phyloP scores from a whole-genome alignment of 129 eudicot genomes.

The Scalesia atractyloides region DNA sequence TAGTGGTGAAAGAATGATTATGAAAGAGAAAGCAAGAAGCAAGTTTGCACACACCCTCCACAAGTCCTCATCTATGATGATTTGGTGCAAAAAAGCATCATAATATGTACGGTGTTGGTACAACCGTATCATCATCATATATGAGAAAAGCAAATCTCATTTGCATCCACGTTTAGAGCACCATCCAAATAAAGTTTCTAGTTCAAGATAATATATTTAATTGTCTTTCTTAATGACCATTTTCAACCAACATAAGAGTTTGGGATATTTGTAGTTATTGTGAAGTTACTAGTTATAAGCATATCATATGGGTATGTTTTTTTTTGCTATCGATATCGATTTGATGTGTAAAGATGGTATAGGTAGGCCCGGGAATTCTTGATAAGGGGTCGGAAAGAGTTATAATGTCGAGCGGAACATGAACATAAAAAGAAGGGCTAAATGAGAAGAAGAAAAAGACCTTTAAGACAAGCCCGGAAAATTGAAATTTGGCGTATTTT shows the following conservation, averaged over 20 bases:
- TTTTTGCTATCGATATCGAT: no score
- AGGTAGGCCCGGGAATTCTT: no score
- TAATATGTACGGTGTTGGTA: slow-evolving; percentile 40
- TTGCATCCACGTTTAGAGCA: slow-evolving; percentile 26
- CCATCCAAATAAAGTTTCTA: slow-evolving; percentile 2
- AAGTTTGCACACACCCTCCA: slow-evolving; percentile 24
- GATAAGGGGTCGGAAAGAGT: no score
- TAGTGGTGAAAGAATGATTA: slow-evolving; percentile 18
- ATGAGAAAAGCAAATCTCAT: not conserved
- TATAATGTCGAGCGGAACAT: no score
- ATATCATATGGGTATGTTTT: not conserved
- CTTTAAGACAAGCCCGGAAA: no score
- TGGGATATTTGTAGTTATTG: not conserved
- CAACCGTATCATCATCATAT: slow-evolving; percentile 23
- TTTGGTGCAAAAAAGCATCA: slow-evolving; percentile 36
- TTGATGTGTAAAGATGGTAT: no score
- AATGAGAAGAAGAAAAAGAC: no score
- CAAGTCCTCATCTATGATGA: not conserved
- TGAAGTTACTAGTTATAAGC: not conserved
- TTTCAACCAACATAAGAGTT: not conserved
- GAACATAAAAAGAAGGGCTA: no score
- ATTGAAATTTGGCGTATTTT: no score
- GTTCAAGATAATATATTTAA: not conserved
- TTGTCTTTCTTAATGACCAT: no score
- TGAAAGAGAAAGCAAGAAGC: slow-evolving; percentile 10